phyloP scores from a whole-genome alignment of 148 eudicot species.

The Vaccinium corymbosum region DNA sequence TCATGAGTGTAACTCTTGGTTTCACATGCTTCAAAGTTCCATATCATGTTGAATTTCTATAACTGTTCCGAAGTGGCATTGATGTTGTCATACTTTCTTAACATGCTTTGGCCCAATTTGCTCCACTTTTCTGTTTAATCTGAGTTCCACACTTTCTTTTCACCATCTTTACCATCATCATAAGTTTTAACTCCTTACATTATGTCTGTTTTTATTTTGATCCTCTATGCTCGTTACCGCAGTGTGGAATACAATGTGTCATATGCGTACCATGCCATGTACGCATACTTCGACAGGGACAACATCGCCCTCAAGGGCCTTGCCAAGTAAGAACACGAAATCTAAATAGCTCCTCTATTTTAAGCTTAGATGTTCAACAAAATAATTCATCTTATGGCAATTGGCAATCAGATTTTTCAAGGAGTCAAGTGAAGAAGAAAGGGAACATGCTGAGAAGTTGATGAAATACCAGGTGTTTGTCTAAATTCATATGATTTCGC shows the following conservation, averaged over 20 bases:
- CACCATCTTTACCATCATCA: background rate
- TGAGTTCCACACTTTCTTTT: background rate
- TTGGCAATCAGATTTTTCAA: conserved; percentile 54
- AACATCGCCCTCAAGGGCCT: conserved; percentile 80
- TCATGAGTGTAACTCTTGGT: background rate
- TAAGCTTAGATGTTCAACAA: background rate
- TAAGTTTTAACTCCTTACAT: background rate
- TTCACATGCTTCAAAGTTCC: background rate
- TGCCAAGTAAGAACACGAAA: conserved; percentile 55
- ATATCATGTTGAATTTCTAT: background rate
- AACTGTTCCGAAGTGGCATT: background rate
- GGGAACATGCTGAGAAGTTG: conserved; percentile 80
- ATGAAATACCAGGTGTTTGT: conserved; percentile 74
- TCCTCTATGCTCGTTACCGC: conserved; percentile 21
- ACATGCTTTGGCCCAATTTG: background rate
- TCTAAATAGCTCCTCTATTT: background rate
- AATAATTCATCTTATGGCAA: background rate
- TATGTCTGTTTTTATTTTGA: background rate
- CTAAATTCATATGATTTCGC: background rate
- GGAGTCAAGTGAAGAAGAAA: conserved; percentile 87
- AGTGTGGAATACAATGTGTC: conserved; percentile 91
- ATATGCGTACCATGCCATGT: conserved; percentile 82
- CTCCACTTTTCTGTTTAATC: background rate
- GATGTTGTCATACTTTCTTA: background rate
- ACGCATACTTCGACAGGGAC: conserved; percentile 83